Base-by-base conservation (phyloP, 768 basidiomycete species). In the Polyporus arcularius region DNA sequence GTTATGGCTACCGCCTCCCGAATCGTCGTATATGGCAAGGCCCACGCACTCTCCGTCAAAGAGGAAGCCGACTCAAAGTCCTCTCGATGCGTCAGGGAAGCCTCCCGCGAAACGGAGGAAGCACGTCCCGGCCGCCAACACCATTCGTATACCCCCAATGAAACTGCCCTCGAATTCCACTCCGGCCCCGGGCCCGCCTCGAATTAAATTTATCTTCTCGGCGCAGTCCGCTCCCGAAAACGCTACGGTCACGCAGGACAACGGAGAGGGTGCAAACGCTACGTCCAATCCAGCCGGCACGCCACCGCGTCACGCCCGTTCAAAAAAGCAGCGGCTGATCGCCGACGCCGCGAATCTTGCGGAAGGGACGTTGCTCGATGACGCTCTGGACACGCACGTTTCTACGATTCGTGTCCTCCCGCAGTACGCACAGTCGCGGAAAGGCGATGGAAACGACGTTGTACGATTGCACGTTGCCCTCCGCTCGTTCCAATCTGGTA, bases 321-420 rank as follows among this genome's bases (percentile, higher is more conserved):
- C 31, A 26, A 21, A 12, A 45, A 57, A 43, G 47, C 42, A 38
- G n/a, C 41, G 4, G 10, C 30, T 53, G 48, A 30, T 39, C 40
- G 62, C 55, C 42, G 45, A 49, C 40, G 52, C 62, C 40, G 49
- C 57, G 28, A 50, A 18, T 32, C 16, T 54, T 35, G 21, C 16
- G 28, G 57, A 57, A 48, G 62, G 64, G 64, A 30, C 40, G 28
- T 30, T 31, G 12, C 54, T 65, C 12, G 61, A 65, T 52, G 39
- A 47, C 3, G 47, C 55, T 43, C 65, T 65, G 16, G 47, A 60
- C 8, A 65, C 65, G 61, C 54, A 60, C 54, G 58, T 62, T 55
- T 53, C 61, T 39, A 43, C 61, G 14, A 43, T 55, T 28, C 16
- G 46, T 26, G 39, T 61, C 15, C 55, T 48, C 45, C 32, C 53